Evolutionary conservation across 805 yeast genomes (phyloP).

Genomic region (Candida endomychidarum): DNA sequence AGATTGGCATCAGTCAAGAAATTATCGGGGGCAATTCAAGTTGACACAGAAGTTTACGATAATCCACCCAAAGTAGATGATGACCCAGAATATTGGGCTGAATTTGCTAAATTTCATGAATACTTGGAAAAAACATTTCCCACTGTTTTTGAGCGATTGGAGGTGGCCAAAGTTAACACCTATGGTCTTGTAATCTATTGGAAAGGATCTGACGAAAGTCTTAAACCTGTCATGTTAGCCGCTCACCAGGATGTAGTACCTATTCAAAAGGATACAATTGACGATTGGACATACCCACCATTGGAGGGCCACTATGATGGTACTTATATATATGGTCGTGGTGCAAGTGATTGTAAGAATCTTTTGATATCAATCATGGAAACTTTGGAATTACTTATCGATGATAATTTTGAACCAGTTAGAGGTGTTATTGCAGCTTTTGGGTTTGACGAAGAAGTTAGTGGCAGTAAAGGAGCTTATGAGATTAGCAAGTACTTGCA

Average conservation of each 20-base stretch:
- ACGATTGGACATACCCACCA: constrained; percentile 67
- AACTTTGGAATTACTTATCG: constrained; percentile 56
- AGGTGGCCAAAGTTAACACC: constrained; percentile 56
- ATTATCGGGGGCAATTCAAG: constrained; percentile 57
- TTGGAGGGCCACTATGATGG: constrained; percentile 64
- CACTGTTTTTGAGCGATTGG: constrained; percentile 43
- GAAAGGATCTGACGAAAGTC: constrained; percentile 52
- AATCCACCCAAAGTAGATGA: constrained; percentile 47
- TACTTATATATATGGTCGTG: constrained; percentile 69
- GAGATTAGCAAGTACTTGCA: constrained; percentile 47
- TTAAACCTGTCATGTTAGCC: constrained; percentile 67
- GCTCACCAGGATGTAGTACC: constrained; percentile 88
- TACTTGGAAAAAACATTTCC: constrained; percentile 60
- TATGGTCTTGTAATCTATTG: constrained; percentile 65
- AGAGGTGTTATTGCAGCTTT: constrained; percentile 64
- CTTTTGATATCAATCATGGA: constrained; percentile 65
- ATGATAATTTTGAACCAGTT: constrained; percentile 53
- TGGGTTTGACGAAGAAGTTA: constrained; percentile 80
- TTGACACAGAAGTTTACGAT: constrained; percentile 67
- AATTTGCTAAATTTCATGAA: constrained; percentile 44
- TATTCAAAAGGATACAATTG: constrained; percentile 54
- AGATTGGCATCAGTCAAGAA: constrained; percentile 38
- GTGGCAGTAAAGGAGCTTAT: constrained; percentile 63
- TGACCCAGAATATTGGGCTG: constrained; percentile 49
- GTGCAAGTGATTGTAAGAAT: constrained; percentile 74